Base-by-base conservation (phyloP, 2,329 filamentous ascomycete species). In the Claviceps monticola region DNA sequence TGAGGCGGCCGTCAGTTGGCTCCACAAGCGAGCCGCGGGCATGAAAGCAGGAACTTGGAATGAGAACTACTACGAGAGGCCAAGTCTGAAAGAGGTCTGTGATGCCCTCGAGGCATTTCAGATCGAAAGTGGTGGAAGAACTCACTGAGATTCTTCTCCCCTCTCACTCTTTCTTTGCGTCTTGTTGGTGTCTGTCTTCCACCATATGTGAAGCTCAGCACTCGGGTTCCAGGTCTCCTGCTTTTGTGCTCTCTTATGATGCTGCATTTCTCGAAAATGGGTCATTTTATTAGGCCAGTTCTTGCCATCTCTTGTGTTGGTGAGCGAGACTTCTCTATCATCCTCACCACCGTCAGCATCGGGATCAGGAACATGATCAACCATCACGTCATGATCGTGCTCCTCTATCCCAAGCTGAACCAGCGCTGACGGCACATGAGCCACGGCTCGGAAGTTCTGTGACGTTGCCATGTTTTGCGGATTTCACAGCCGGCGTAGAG, bases 31-130 rank as follows among this genome's bases (percentile, higher is more conserved):
- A 52, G 60, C 67, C 2, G 61, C 64, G 37, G 65, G 64, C 16
- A 62, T 66, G 56, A 66, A 65, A 54, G 58, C 54, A 5, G 74
- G 74, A 2, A 59, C 62, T 45, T 78, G 75, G 75, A 66, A 71
- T 19, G 70, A 70, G 46, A 79, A 79, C 55, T 71, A 71, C 55
- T 79, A 72, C 56, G 61, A 67, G 29, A 66, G 76, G 6, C 75
- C 76, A 1, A 72, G 57, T 8, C 58, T 79, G 46, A 62, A 60
- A 41, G 68, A 78, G 54, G 72, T 78, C 38, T 56, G 60, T 34
- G 53, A 61, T 14, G 62, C 63, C 14, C 57, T 70, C 7, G 53
- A 60, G 39, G 55, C 56, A 4, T 69, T 54, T 37, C 48, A 49
- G 52, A 23, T n/a, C 13, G 29, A 49, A 19, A 44, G 41, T 13